Evolutionary conservation across 1,139 yeast species (phyloP).

Genomic region (Diutina sp.): DNA sequence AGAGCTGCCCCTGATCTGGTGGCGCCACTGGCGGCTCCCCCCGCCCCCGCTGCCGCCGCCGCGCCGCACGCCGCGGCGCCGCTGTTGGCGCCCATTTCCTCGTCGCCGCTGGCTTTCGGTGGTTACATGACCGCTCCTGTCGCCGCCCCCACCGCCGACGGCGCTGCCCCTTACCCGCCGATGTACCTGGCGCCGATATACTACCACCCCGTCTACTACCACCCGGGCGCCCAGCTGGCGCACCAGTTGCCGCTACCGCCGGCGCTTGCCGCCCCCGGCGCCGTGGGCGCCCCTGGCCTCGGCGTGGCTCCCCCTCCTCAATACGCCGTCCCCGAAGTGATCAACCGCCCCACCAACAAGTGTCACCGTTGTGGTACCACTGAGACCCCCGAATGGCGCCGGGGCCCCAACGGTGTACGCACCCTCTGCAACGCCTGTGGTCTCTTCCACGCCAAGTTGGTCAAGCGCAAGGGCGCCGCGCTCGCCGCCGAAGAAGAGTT

Average conservation of each 20-base stretch:
- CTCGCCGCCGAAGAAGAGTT: conserved; percentile 30
- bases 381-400: conserved; percentile 86
- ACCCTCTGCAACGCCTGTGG: conserved; percentile 90
- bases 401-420: conserved; percentile 79
- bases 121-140: neutral
- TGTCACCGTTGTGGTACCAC: conserved; percentile 68
- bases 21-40: neutral
- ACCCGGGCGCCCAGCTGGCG: neutral
- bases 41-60: neutral
- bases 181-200: neutral
- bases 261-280: neutral
- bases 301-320: neutral
- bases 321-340: conserved; percentile 6
- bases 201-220: conserved; percentile 2
- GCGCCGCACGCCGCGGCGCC: neutral
- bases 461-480: conserved; percentile 53
- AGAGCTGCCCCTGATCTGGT: neutral
- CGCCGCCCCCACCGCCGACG: neutral
- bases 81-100: neutral
- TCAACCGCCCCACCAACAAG: conserved; percentile 9
- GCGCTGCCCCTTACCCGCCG: neutral
- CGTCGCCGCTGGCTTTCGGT: neutral
- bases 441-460: conserved; percentile 62
- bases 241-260: neutral
- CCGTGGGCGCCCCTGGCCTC: neutral